Evolutionary conservation across 805 yeast genomes (phyloP), one percentile per base, ranked within the genome.

Genomic region (Metschnikowia matae): DNA sequence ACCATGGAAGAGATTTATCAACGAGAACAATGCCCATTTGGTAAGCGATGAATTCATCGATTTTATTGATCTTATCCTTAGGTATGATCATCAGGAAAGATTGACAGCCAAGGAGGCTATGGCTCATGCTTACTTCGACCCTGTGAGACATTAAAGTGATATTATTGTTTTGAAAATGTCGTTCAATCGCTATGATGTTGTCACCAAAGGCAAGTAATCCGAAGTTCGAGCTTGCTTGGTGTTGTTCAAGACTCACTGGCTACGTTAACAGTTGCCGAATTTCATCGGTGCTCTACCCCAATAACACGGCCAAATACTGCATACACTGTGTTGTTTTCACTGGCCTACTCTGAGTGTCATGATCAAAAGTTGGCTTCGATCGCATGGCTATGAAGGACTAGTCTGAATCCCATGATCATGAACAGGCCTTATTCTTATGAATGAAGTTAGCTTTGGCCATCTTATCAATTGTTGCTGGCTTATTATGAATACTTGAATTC

Each of bases 91-190:
- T 64, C 91, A 85, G 65, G 87, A 84, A 61, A 80, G 97, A 62
- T 74, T 88, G 51, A 90, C 97, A 4, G 96, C 97, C 2, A 74
- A 79, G 65, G 96, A 90, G 66, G 95, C 96, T 15, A 81, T 89
- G 89, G 79, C 66, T 3, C 96, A 90, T 69, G 73, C 75, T 10
- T 86, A 84, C 63, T 85, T 86, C 68, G 78, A 78, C 43, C 58
- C 63, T 7, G 54, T 64, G 26, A 50, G 65, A 29, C 40, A 42
- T 20, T 42, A 42, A 21, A 10, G 14, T 21, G 23, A n/a, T 29
- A 15, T n/a, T 33, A 17, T 17, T 15, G n/a, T 8, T 42, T n/a
- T 34, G 4, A 42, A 20, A 17, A n/a, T 39, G 41, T n/a, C 31
- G 26, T 26, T 37, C 14, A 23, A 23, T 39, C 14, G 31, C 18